Base-by-base conservation (phyloP, 352 stramenopile genomes). In the Globisporangium sylvaticum region DNA sequence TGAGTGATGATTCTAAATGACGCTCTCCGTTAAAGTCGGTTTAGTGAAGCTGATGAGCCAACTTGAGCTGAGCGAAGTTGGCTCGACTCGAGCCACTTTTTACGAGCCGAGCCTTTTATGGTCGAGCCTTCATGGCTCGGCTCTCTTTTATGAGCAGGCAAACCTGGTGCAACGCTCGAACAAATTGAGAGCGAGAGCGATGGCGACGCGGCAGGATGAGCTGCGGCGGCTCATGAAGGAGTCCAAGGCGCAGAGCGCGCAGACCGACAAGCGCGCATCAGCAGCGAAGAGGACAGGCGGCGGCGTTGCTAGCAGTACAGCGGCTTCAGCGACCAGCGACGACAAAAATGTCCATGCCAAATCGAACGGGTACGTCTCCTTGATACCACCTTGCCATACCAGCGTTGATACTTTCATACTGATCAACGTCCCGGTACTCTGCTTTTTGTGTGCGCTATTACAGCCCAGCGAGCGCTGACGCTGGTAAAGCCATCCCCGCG, bases 141-240 rank as follows among this genome's bases (percentile, higher is more conserved):
- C n/a, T n/a, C n/a, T n/a, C n/a, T n/a, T n/a, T n/a, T n/a, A n/a
- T n/a, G n/a, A n/a, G n/a, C n/a, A n/a, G n/a, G n/a, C n/a, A n/a
- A n/a, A n/a, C n/a, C n/a, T n/a, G n/a, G n/a, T n/a, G n/a, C 12
- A 44, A 44, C 12, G 34, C 34, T 1, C 9, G 8, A 42, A 32
- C 29, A 42, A n/a, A 4, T 48, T 48, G 39, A n/a, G 39, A 48
- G 37, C 37, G 39, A n/a, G 39, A 48, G 37, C 37, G 15, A 77
- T 67, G 58, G 62, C 27, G 42, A 70, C 50, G 20, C 31, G 62
- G 15, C 69, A 77, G 54, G 72, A 79, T 31, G 74, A 81, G 74
- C 70, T 76, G 42, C 75, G 72, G 56, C 64, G 64, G 60, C 24
- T 77, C n/a, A 81, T 81, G 72, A 81, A 79, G 67, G 70, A 75